Base-by-base conservation (phyloP, 768 basidiomycete genomes). In the Tylopilus sp. region DNA sequence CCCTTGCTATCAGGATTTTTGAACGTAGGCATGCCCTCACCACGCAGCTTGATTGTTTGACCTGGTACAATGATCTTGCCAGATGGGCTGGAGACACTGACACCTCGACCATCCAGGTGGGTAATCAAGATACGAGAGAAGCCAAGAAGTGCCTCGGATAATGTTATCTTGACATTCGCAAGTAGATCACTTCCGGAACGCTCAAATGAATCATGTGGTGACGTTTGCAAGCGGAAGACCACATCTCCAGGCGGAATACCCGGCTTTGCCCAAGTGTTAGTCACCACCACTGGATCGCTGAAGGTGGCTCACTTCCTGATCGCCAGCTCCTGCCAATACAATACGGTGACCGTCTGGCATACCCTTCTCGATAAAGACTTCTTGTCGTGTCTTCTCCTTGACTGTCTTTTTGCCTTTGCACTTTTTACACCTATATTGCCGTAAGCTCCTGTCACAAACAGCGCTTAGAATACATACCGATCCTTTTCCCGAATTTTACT, bases 61-160 rank as follows among this genome's bases (percentile, higher is more conserved):
- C 83, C 83, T 4, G 83, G 78, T 54, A 83, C 81, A 63, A 95
- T 79, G 25, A 94, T 81, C 66, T 86, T 88, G 8, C 86, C 83
- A 1, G 80, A 76, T 5, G 89, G 89, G 57, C 81, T 86, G 0
- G 82, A 71, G 12, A 97, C 80, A 33, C 81, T 82, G 46, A 98
- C 77, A n/a, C 93, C 93, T 13, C 93, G 82, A 10, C 94, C 94
- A 63, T 99, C 95, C 26, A 99, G 77, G 67, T 99, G 95, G 7
- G 86, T 89, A 51, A 99, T 73, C 21, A 97, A 71, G 55, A 98
- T 86, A 23, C 95, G 83, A 42, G 86, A 89, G 73, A 99, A 95
- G n/a, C 95, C 95, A 47, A 97, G 79, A 10, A 98, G 79, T 3
- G 94, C 91, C 70, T 99, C 95, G 10, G 94, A 95, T 25, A 98